Base-by-base conservation (phyloP, 768 basidiomycete genomes). In the Porpolomopsis calyptriformis region DNA sequence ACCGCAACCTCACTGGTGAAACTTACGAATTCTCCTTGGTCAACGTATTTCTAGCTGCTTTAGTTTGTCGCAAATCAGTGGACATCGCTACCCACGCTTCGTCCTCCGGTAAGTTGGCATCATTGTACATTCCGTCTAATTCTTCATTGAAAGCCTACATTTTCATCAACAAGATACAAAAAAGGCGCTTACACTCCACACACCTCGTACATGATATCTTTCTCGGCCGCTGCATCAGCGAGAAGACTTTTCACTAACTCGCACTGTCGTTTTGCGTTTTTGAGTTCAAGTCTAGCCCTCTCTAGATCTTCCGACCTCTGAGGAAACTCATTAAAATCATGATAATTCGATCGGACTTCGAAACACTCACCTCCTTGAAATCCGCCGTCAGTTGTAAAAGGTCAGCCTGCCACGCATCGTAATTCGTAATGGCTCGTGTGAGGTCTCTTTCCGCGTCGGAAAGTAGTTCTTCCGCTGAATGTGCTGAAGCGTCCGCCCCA, bases 161-260 rank as follows among this genome's bases (percentile, higher is more conserved):
- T 14, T 20, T 25, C 6, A 2, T 16, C 24, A 26, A 5, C 18
- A 25, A 11, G 34, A 24, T 12, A 43, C 20, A 22, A 29, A 22
- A 16, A 31, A 31, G 20, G 12, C 35, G n/a, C 12, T 4, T 18
- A 34, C 5, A 42, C 10, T 39, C 42, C 36, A 42, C 73, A 55
- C 34, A 91, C 90, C 71, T 91, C 85, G 52, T 92, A 93, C 76
- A 94, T 84, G 60, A 90, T 85, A 56, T 92, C 87, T 62, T 93
- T 86, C 67, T 96, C 92, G 1, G 80, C 73, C 7, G 82, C 85
- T 25, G 79, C 76, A 55, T 93, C 85, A 14, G 74, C 71, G 11
- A 90, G 69, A 23, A 92, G 70, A 52, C 76, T 77, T 61, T 87
- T 87, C 3, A 91, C 76, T 23, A 90, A 65, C 53, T 86, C 87